phyloP scores from a whole-genome alignment of 2,329 filamentous ascomycete species.

The Chrysosporium queenslandicum region DNA sequence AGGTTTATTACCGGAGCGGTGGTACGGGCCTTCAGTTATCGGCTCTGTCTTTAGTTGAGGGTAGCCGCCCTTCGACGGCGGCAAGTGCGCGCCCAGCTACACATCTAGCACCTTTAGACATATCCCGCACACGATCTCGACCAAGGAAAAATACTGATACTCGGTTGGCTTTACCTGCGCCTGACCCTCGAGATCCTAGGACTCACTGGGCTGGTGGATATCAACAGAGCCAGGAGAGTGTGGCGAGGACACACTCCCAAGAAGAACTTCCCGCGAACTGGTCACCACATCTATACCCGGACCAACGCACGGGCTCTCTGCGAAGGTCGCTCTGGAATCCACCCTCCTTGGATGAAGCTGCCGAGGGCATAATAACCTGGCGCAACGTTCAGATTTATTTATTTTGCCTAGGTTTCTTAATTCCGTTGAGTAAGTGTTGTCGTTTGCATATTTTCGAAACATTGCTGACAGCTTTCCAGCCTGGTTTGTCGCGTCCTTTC shows the following conservation, averaged over 20 bases:
- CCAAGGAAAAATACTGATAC: slow-evolving; percentile 19
- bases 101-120: slow-evolving; percentile 20
- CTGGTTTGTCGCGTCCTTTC: slow-evolving; percentile 69
- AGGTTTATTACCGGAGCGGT: slow-evolving; percentile 61
- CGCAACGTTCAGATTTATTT: slow-evolving; percentile 65
- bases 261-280: slow-evolving; percentile 51
- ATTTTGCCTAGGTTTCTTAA: slow-evolving; percentile 67
- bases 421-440: slow-evolving; percentile 57
- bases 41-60: slow-evolving; percentile 34
- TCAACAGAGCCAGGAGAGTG: slow-evolving; percentile 8
- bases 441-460: slow-evolving; percentile 6
- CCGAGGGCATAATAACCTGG: slow-evolving; percentile 51
- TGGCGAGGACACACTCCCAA: slow-evolving; percentile 23
- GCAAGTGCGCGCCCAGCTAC: slow-evolving; percentile 25
- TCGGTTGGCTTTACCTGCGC: slow-evolving; percentile 16
- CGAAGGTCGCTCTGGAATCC: slow-evolving; percentile 58
- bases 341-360: slow-evolving; percentile 58
- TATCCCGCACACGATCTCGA: slow-evolving; percentile 25
- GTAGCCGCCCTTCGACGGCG: slow-evolving; percentile 26
- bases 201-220: slow-evolving; percentile 32
- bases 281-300: slow-evolving; percentile 61
- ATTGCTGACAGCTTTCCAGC: slow-evolving; percentile 30
- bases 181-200: slow-evolving; percentile 34
- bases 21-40: slow-evolving; percentile 42
- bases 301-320: slow-evolving; percentile 49